These are phyloP conservation scores for Paraurostyla sp. DNA, from an alignment of 73 alveolate genomes.

Conservation along the genomic window DNA sequence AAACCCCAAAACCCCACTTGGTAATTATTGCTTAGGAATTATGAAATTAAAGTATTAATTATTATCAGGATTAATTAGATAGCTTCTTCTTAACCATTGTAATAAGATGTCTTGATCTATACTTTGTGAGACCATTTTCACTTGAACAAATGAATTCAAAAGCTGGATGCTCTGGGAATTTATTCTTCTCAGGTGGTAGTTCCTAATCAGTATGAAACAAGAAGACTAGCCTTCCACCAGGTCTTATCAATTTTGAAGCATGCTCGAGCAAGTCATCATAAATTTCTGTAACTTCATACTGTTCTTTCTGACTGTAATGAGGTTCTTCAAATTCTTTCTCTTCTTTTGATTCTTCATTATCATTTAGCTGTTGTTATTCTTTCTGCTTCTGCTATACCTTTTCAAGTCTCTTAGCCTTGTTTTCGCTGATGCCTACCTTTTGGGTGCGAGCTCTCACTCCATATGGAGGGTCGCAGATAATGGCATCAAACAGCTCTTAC, in stretches of 20 bases:
- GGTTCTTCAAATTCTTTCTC: slow-evolving; percentile 64
- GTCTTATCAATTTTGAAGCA: slow-evolving; percentile 86
- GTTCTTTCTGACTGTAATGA: slow-evolving; percentile 56
- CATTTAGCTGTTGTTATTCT: slow-evolving; percentile 46
- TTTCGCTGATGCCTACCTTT: slow-evolving; percentile 83
- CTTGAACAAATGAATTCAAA: slow-evolving; percentile 84
- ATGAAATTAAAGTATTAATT: no score
- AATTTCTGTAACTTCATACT: slow-evolving; percentile 72
- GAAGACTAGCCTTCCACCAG: slow-evolving; percentile 97
- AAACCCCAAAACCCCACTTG: no score
- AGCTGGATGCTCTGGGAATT: slow-evolving; percentile 88
- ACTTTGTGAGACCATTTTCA: slow-evolving; percentile 83
- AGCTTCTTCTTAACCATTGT: slow-evolving; percentile 74
- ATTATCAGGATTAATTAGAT: slow-evolving; percentile 29
- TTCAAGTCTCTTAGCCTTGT: slow-evolving; percentile 73
- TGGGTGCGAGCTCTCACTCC: slow-evolving; percentile 97
- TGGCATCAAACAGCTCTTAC: slow-evolving; percentile 88
- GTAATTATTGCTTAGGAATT: no score
- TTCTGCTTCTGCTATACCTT: slow-evolving; percentile 37
- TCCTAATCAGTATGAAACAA: slow-evolving; percentile 90
- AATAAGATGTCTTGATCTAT: slow-evolving; percentile 80
- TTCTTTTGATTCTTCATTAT: slow-evolving; percentile 66
- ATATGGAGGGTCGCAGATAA: slow-evolving; percentile 99
- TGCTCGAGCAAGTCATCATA: slow-evolving; percentile 89
- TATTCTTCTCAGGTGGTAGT: slow-evolving; percentile 79